These are phyloP conservation scores for Candida tammaniensis DNA, from an alignment of 805 yeast genomes.

Conservation along the genomic window DNA sequence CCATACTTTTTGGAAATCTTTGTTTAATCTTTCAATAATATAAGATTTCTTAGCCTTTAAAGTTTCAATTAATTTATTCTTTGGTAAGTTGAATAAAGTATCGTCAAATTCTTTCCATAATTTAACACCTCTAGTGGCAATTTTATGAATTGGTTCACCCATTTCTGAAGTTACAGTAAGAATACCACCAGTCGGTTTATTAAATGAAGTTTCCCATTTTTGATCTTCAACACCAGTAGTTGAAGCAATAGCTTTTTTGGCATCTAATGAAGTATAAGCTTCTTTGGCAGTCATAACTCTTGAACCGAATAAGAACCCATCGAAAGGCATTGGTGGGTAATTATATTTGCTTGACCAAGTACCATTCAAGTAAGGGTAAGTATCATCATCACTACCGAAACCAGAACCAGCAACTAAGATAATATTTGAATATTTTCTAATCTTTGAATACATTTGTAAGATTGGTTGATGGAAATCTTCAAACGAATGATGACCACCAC, in stretches of 20 bases:
- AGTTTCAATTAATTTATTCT: slow-evolving; percentile 79
- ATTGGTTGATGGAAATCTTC: slow-evolving; percentile 99
- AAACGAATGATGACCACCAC: slow-evolving; percentile 99
- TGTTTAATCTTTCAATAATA: slow-evolving; percentile 80
- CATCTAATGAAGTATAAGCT: slow-evolving; percentile 89
- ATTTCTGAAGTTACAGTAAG: slow-evolving; percentile 95
- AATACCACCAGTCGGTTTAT: slow-evolving; percentile 95
- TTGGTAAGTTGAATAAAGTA: slow-evolving; percentile 87
- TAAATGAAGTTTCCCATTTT: slow-evolving; percentile 92
- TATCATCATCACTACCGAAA: slow-evolving; percentile 94
- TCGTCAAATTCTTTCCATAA: slow-evolving; percentile 98
- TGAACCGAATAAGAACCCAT: slow-evolving; percentile 94
- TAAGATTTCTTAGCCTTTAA: slow-evolving; percentile 79
- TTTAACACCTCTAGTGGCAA: slow-evolving; percentile 96
- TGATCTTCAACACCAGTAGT: slow-evolving; percentile 88
- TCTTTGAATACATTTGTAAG: slow-evolving; percentile 90
- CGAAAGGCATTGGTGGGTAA: slow-evolving; percentile 99
- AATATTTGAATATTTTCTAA: slow-evolving; percentile 88
- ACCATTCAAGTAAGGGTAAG: slow-evolving; percentile 97
- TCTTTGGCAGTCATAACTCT: slow-evolving; percentile 98
- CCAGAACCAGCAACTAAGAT: slow-evolving; percentile 97
- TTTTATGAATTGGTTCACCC: slow-evolving; percentile 99
- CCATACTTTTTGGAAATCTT: slow-evolving; percentile 98
- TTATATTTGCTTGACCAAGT: slow-evolving; percentile 84
- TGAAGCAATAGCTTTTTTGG: slow-evolving; percentile 85